Evolutionary conservation across 805 yeast genomes (phyloP), one percentile per base, ranked within the genome.

Genomic region (Lipomyces japonicus): DNA sequence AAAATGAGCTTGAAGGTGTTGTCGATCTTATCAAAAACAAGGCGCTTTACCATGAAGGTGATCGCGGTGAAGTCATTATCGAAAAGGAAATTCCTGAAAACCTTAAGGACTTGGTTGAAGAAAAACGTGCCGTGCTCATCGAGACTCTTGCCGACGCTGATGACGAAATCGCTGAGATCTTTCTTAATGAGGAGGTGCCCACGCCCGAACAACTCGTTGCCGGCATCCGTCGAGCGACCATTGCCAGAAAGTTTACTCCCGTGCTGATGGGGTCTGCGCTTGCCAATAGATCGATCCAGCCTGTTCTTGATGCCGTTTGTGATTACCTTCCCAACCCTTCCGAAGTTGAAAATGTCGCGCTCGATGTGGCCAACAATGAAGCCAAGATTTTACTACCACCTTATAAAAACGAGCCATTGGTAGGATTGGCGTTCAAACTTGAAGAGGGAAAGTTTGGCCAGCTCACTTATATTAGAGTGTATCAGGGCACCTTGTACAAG

Each of bases 361-460:
- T 93, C 52, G 96, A 93, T 65, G 53, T 63, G 39, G 68, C 78
- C 40, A 70, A 78, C 32, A 74, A 74, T 25, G 95, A 84, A 68
- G 73, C 75, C 23, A 82, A 88, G 41, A 81, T 93, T 38, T 79
- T 80, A 58, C 73, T 93, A 61, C 71, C 80, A 36, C 95, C 97
- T 38, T 76, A 90, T 21, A 71, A 81, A 18, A 65, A 74, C 48
- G 79, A 81, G 60, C 95, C 97, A 34, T 87, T 93, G 63, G 95
- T 93, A 50, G 97, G 96, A 42, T 77, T 93, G 53, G 99, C 99
- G n/a, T 93, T 93, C 80, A 93, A 93, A 74, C 81, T 93, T 59
- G 99, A 93, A 74, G 99, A 93, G 73, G 97, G 98, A 60, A 84
- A 87, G 64, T 93, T 87, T 68, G 99, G 99, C 62, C 99, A 93